Percentiles rank a stretch among this genome's conserved stretches.
phyloP scores from a whole-genome alignment of 805 yeast species.

The Candida cerambycidarum region DNA sequence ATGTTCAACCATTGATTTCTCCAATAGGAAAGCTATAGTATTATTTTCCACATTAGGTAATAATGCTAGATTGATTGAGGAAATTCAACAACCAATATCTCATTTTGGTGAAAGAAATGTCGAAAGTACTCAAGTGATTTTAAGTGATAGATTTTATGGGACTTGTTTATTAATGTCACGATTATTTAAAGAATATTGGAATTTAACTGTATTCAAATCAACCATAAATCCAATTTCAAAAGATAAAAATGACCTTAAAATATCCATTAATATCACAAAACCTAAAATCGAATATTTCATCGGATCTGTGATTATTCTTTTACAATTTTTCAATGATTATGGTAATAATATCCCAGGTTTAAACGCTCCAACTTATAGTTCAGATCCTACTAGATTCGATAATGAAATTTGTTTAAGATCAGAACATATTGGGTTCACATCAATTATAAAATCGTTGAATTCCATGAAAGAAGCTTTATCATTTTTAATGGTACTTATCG shows the following conservation, averaged over 20 bases:
- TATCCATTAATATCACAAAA: constrained; percentile 45
- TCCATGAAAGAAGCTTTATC: constrained; percentile 89
- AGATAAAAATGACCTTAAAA: constrained; percentile 40
- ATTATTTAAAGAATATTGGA: constrained; percentile 79
- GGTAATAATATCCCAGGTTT: constrained; percentile 62
- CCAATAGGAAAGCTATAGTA: constrained; percentile 48
- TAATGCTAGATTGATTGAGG: constrained; percentile 43
- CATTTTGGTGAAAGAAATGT: constrained; percentile 2
- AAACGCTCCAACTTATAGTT: constrained; percentile 54
- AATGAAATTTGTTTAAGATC: constrained; percentile 79
- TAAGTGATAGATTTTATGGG: constrained; percentile 91
- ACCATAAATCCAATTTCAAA: constrained; percentile 13
- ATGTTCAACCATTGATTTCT: constrained; percentile 58
- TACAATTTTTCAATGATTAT: constrained; percentile 68
- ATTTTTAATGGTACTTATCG: constrained; percentile 76
- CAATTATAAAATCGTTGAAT: constrained; percentile 70
- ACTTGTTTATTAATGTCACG: constrained; percentile 76
- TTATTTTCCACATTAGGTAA: constrained; percentile 55
- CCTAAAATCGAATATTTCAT: constrained; percentile 64
- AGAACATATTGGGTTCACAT: constrained; percentile 83
- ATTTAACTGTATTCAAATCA: constrained; percentile 54
- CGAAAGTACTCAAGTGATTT: constrained; percentile 62
- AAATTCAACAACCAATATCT: constrained; percentile 12
- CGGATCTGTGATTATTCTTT: constrained; percentile 66
- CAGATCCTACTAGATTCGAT: constrained; percentile 49